These are phyloP conservation scores for Carex cristatella DNA, from an alignment of 176 grass and related monocot genomes.

Conservation along the genomic window DNA sequence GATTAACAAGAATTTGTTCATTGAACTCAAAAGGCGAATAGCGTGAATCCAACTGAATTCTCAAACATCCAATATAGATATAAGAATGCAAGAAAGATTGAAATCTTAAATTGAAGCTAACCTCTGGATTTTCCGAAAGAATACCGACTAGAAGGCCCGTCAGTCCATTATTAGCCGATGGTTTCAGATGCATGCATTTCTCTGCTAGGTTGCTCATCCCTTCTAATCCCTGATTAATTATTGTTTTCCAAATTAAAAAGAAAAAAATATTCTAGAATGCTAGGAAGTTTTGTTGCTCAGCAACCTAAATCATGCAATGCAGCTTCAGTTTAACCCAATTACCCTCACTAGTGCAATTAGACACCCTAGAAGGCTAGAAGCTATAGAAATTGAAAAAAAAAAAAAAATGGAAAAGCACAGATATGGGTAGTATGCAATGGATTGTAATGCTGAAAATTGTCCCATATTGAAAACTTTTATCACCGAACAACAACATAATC, in stretches of 20 bases:
- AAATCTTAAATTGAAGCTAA: conserved; percentile 9
- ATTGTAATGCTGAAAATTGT: not conserved
- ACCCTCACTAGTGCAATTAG: not conserved
- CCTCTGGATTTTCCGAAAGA: conserved; percentile 92
- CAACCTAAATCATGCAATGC: not conserved
- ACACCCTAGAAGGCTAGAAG: not conserved
- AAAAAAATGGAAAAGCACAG: not conserved
- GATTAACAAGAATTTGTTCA: conserved; percentile 24
- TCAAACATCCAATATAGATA: conserved; percentile 5
- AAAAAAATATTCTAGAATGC: not conserved
- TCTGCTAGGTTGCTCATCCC: conserved; percentile 72
- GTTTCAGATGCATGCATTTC: conserved; percentile 87
- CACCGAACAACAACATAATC: not conserved
- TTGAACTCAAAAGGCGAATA: not conserved
- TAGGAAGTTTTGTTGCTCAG: not conserved
- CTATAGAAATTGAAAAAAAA: not conserved
- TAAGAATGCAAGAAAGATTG: not conserved
- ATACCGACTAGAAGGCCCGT: conserved; percentile 63
- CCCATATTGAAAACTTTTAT: not conserved
- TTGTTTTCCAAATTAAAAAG: conserved; percentile 22
- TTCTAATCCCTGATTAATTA: conserved; percentile 76
- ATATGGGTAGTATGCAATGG: too few species aligned
- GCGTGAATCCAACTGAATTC: not conserved
- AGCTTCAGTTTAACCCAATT: not conserved
- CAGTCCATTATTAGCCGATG: conserved; percentile 57